phyloP scores from a whole-genome alignment of 768 basidiomycete species.

The Mycena pura region DNA sequence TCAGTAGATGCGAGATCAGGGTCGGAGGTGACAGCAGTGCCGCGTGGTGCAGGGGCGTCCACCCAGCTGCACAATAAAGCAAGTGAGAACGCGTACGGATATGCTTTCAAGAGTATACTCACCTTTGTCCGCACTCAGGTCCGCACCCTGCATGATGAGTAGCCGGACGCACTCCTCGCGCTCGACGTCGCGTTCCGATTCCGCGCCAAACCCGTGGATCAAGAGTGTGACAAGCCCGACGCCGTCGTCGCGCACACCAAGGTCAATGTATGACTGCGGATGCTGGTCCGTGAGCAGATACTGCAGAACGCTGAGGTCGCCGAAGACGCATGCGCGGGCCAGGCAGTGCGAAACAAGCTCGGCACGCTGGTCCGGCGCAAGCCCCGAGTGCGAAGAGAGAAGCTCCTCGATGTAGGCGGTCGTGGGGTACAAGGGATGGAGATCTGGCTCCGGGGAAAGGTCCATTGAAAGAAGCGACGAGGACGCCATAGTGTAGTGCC shows the following conservation, averaged over 20 bases:
- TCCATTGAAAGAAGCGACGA: constrained; percentile 48
- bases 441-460: constrained; percentile 77
- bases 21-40: constrained; percentile 89
- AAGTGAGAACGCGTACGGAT: constrained; percentile 1
- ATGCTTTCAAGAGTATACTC: constrained; percentile 30
- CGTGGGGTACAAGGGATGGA: constrained; percentile 80
- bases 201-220: constrained; percentile 84
- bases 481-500: constrained; percentile 20
- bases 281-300: constrained; percentile 74
- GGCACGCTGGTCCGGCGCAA: constrained; percentile 69
- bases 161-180: constrained; percentile 89
- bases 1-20: constrained; percentile 90
- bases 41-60: constrained; percentile 95
- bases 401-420: constrained; percentile 65
- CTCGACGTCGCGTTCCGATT: constrained; percentile 85
- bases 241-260: constrained; percentile 80
- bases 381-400: constrained; percentile 70
- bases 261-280: constrained; percentile 70
- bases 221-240: constrained; percentile 77
- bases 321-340: constrained; percentile 78
- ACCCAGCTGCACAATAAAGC: constrained; percentile 67
- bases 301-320: constrained; percentile 73
- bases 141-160: constrained; percentile 79
- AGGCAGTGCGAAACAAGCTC: constrained; percentile 79
- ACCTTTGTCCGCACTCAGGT: constrained; percentile 73